phyloP scores from a whole-genome alignment of 169 alveolate genomes.

The Plasmodium gaboni region DNA sequence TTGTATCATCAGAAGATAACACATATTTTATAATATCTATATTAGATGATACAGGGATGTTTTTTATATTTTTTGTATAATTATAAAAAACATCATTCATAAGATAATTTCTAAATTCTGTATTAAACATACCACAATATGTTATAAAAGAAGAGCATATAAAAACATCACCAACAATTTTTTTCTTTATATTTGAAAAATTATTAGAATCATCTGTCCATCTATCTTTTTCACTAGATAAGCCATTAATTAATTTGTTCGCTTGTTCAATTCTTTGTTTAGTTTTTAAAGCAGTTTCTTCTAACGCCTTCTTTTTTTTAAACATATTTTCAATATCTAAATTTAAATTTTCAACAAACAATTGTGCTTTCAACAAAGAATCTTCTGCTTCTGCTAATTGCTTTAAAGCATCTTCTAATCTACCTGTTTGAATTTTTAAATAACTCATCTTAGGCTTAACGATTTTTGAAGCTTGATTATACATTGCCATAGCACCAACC shows the following conservation, averaged over 20 bases:
- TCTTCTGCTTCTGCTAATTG: constrained; percentile 93
- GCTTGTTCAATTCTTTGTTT: constrained; percentile 95
- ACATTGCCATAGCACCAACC: constrained; percentile 95
- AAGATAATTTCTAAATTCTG: constrained; percentile 94
- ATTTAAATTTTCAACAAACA: constrained; percentile 90
- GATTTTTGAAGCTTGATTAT: constrained; percentile 95
- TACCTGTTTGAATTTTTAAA: constrained; percentile 92
- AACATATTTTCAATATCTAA: constrained; percentile 91
- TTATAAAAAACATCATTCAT: constrained; percentile 90
- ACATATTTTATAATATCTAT: constrained; percentile 68
- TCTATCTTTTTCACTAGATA: constrained; percentile 94
- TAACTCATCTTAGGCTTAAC: constrained; percentile 97
- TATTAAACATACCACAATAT: constrained; percentile 96
- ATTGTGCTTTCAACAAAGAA: constrained; percentile 91
- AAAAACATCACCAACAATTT: constrained; percentile 95
- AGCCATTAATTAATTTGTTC: constrained; percentile 93
- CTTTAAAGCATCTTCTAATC: constrained; percentile 92
- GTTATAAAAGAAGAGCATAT: constrained; percentile 94
- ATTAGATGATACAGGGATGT: constrained; percentile 83
- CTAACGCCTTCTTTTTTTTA: constrained; percentile 92
- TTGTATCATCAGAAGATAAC: constrained; percentile 57
- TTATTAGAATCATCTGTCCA: constrained; percentile 95
- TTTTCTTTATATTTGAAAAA: constrained; percentile 91
- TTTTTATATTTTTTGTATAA: constrained; percentile 89
- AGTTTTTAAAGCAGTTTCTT: constrained; percentile 92